Percentiles rank a stretch among this genome's conserved stretches.
Evolutionary conservation across 257 asterid genomes (phyloP).

Genomic region (Nicotiana tomentosiformis): DNA sequence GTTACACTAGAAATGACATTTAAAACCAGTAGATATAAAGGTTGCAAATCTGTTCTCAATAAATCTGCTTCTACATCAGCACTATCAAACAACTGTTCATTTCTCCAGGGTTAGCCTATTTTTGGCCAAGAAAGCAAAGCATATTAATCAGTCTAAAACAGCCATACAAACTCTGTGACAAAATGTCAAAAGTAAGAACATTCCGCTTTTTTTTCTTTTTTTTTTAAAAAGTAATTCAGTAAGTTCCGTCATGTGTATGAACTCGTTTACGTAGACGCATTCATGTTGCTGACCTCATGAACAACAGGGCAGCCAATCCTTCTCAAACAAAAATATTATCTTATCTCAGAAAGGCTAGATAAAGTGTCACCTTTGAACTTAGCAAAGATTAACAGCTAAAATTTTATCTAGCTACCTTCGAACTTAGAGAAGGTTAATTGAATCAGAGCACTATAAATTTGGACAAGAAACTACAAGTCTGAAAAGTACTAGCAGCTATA

Average conservation of each 20-base stretch:
- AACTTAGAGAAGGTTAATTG: not conserved
- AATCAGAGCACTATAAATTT: not conserved
- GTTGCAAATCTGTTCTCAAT: not conserved
- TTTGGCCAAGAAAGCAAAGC: not conserved
- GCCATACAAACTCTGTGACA: not conserved
- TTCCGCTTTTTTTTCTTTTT: not conserved
- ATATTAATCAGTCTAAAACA: slow-evolving; percentile 6
- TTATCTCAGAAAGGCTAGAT: not conserved
- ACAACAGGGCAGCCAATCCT: not conserved
- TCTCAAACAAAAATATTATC: not conserved
- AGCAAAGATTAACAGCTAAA: no score
- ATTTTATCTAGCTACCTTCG: no score
- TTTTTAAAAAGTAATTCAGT: not conserved
- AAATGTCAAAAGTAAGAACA: not conserved
- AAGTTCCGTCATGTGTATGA: not conserved
- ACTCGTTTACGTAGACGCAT: not conserved
- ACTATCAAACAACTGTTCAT: not conserved
- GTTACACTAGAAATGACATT: not conserved
- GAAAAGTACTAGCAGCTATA: not conserved
- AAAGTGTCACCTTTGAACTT: not conserved
- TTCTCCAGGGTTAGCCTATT: not conserved
- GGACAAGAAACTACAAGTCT: not conserved
- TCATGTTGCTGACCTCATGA: not conserved
- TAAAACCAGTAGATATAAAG: not conserved
- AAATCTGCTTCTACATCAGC: not conserved